Percentiles rank a stretch among this genome's conserved stretches.
phyloP scores from a whole-genome alignment of 2,329 filamentous ascomycete species.

The Leptographium radiaticola region DNA sequence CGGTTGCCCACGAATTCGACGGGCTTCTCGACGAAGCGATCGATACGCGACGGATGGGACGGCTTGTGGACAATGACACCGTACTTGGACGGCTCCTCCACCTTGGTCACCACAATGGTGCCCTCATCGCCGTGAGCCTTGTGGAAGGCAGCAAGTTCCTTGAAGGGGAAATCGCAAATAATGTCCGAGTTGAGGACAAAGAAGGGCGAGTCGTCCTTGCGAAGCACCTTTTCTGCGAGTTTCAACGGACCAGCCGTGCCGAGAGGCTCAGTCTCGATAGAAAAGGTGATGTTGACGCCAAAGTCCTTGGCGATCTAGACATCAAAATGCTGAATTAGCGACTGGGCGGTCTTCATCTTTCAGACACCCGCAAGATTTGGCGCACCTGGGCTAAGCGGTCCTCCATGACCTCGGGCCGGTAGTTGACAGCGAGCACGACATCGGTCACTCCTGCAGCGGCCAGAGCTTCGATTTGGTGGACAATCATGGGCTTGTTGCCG shows the following conservation, averaged over 20 bases:
- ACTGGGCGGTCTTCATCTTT: background rate
- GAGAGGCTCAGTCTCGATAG: constrained; percentile 87
- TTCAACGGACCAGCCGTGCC: constrained; percentile 93
- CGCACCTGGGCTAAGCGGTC: constrained; percentile 76
- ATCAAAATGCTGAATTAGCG: background rate
- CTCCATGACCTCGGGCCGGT: constrained; percentile 96
- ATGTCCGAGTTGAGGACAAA: constrained; percentile 98
- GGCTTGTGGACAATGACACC: constrained; percentile 97
- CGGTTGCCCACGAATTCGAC: constrained; percentile 97
- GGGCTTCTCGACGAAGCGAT: constrained; percentile 98
- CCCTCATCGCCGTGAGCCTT: constrained; percentile 87
- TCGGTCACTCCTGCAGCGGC: constrained; percentile 90
- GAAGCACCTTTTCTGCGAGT: constrained; percentile 81
- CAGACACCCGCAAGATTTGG: constrained; percentile 4
- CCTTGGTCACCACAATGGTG: constrained; percentile 96
- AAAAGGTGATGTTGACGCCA: constrained; percentile 93
- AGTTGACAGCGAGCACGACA: constrained; percentile 97
- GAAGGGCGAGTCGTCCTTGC: constrained; percentile 88
- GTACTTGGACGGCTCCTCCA: constrained; percentile 97
- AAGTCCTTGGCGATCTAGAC: constrained; percentile 75
- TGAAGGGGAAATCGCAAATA: constrained; percentile 95
- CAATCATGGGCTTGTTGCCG: constrained; percentile 97
- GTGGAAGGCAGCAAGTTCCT: constrained; percentile 83
- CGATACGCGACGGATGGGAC: constrained; percentile 78
- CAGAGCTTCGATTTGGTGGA: constrained; percentile 92